These are phyloP conservation scores for Boletus subcaerulescens DNA, from an alignment of 768 basidiomycete species.

Conservation along the genomic window DNA sequence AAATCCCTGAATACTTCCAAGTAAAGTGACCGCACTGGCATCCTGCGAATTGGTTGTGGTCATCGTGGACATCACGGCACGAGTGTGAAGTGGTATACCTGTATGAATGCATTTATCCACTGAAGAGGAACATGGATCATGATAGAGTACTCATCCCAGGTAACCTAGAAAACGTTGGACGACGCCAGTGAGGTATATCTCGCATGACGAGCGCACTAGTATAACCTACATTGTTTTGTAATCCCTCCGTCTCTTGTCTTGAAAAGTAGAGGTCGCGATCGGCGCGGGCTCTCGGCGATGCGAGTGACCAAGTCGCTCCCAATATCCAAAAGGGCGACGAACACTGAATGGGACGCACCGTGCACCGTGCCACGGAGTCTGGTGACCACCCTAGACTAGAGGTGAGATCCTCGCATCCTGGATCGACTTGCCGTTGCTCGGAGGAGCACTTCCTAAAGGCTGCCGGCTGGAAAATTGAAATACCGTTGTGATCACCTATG, in stretches of 20 bases:
- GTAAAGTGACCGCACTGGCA: slow-evolving; percentile 36
- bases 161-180: slow-evolving; percentile 31
- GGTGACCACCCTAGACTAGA: not conserved
- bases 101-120: slow-evolving; percentile 65
- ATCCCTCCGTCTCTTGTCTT: slow-evolving; percentile 9
- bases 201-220: not conserved
- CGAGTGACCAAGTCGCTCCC: slow-evolving; percentile 6
- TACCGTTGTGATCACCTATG: too few relatives aligned
- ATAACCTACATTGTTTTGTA: slow-evolving; percentile 17
- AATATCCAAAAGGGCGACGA: slow-evolving; percentile 6
- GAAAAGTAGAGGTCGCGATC: slow-evolving; percentile 16
- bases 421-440: too few relatives aligned
- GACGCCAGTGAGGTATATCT: not conserved
- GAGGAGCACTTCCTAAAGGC: too few relatives aligned
- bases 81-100: slow-evolving; percentile 23
- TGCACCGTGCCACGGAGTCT: not conserved
- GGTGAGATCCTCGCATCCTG: too few relatives aligned
- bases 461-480: too few relatives aligned
- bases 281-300: slow-evolving; percentile 3
- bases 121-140: slow-evolving; percentile 55
- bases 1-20: slow-evolving; percentile 44
- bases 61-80: not conserved
- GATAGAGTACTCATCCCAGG: slow-evolving; percentile 60
- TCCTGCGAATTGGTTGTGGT: slow-evolving; percentile 5
- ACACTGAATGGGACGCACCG: not conserved